A percentile compares a stretch with the other conserved stretches of the same genome.
Conservation (phyloP, 495 filamentous ascomycete species). For the Bacidia rubella region DNA sequence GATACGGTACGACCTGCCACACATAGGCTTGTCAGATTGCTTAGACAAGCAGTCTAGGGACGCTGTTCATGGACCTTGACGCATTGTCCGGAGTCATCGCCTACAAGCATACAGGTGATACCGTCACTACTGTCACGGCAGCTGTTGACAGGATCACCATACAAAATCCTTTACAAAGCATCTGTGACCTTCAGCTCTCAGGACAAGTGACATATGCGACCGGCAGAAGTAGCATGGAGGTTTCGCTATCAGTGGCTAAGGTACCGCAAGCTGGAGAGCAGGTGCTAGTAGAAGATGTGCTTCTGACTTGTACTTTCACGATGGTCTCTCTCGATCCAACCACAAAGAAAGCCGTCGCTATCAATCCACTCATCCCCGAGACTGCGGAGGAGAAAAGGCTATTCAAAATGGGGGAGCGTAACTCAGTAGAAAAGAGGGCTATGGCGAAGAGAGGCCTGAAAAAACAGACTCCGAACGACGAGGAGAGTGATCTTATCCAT, state of each 20-base stretch:
- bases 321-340: constrained; percentile 68
- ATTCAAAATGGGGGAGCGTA: constrained; percentile 56
- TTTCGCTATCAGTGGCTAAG: constrained; percentile 63
- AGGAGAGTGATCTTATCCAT: constrained; percentile 68
- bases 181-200: constrained; percentile 68
- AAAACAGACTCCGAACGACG: constrained; percentile 59
- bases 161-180: constrained; percentile 56
- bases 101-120: constrained; percentile 69
- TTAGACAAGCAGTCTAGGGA: constrained; percentile 54
- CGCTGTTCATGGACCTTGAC: constrained; percentile 71
- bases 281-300: constrained; percentile 50
- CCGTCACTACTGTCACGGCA: constrained; percentile 67
- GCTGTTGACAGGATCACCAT: constrained; percentile 71
- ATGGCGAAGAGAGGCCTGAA: constrained; percentile 48
- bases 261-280: constrained; percentile 39
- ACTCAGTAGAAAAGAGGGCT: constrained; percentile 62
- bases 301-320: constrained; percentile 72
- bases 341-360: constrained; percentile 50
- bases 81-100: constrained; percentile 68
- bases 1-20: constrained; percentile 33
- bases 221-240: constrained; percentile 67
- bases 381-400: constrained; percentile 58
- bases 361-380: constrained; percentile 48
- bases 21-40: not conserved
- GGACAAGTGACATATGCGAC: constrained; percentile 73